Evolutionary conservation across 2,329 filamentous ascomycete species (phyloP).

Genomic region (Epichloe sibirici): DNA sequence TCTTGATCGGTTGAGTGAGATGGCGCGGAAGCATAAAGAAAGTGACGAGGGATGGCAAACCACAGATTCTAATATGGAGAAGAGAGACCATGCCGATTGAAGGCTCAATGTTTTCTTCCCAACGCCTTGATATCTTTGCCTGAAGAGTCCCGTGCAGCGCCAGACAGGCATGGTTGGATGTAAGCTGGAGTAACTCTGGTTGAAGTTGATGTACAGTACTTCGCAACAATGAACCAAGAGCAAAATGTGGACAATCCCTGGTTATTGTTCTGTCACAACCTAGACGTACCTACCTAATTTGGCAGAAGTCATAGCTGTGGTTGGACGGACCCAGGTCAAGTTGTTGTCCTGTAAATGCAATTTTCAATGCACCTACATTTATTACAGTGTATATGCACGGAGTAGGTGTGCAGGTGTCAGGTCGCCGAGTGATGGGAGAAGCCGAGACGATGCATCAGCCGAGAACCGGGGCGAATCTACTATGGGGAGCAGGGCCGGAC

Average conservation of each 20-base stretch:
- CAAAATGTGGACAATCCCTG: background rate
- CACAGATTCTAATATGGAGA: background rate
- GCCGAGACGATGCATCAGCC: background rate
- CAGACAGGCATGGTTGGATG: no score
- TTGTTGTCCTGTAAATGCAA: background rate
- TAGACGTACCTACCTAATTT: constrained; percentile 2
- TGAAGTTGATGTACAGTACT: background rate
- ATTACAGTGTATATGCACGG: background rate
- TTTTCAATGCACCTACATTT: background rate
- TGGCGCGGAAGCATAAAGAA: constrained; percentile 10
- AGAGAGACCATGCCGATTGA: background rate
- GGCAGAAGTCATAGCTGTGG: background rate
- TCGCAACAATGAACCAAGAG: background rate
- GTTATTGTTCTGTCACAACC: background rate
- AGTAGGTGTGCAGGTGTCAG: background rate
- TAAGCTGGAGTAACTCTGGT: background rate
- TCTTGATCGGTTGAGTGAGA: constrained; percentile 20
- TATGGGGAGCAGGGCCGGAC: background rate
- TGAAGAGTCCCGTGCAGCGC: background rate
- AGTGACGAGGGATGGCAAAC: background rate
- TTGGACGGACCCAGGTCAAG: constrained; percentile 1
- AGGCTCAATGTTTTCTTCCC: background rate
- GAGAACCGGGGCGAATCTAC: background rate
- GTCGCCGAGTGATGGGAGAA: background rate
- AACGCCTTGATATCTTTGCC: no score